Conservation (phyloP, 208 protist species). For the Trypanosomatidae sp. region DNA sequence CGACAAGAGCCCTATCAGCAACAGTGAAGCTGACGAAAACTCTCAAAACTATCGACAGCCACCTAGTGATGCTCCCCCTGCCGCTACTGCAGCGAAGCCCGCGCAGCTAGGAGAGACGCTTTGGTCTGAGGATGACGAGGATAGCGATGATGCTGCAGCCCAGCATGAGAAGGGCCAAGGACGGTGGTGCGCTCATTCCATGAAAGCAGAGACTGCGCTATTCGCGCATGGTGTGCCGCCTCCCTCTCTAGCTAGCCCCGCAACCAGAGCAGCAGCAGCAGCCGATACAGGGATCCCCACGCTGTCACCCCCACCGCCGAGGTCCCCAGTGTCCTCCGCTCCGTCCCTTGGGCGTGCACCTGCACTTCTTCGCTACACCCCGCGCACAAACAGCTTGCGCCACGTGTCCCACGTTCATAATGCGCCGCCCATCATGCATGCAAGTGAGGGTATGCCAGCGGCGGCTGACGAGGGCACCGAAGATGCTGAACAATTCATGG, state of each 20-base stretch:
- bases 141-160: neutral
- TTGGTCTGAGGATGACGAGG: conserved; percentile 4
- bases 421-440: neutral
- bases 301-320: neutral
- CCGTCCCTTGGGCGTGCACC: neutral
- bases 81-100: neutral
- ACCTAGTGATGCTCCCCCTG: neutral
- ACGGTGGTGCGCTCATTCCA: neutral
- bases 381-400: neutral
- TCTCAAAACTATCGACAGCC: neutral
- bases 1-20: neutral
- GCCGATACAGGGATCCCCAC: neutral
- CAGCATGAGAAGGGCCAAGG: neutral
- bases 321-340: neutral
- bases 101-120: neutral
- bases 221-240: neutral
- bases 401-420: neutral
- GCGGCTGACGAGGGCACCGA: neutral
- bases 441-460: neutral
- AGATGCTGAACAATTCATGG: neutral
- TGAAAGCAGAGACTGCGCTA: neutral
- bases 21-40: neutral
- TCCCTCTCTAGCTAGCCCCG: neutral
- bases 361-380: neutral
- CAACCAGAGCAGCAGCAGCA: conserved; percentile 1